Conservation (phyloP, 306 rosid genomes). For the Chamaecrista fasciculata region DNA sequence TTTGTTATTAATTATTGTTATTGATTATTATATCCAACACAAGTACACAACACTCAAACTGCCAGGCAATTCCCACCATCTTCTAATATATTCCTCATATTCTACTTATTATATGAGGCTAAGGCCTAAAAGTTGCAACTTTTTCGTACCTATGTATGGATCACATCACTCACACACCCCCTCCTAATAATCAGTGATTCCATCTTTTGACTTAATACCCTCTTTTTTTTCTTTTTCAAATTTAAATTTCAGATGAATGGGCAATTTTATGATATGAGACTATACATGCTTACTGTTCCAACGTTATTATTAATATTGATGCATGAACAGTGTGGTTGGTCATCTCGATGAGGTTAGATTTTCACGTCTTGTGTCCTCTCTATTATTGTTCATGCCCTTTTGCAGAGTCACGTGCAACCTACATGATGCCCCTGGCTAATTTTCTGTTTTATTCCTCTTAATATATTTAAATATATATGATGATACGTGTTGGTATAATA, state of each 20-base stretch:
- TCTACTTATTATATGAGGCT: too few relatives aligned
- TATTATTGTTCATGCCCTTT: too few relatives aligned
- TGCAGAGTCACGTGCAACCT: neutral
- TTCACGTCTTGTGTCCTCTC: too few relatives aligned
- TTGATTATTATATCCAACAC: too few relatives aligned
- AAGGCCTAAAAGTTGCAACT: neutral
- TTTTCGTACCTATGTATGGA: neutral
- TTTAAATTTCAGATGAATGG: neutral
- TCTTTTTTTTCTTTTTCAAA: neutral
- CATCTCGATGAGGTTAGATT: neutral
- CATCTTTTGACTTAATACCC: neutral
- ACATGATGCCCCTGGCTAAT: neutral
- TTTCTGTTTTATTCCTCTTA: neutral
- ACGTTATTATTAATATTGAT: neutral
- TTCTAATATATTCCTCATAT: neutral
- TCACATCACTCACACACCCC: too few relatives aligned
- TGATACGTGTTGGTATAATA: too few relatives aligned
- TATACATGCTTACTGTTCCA: neutral
- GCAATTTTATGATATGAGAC: neutral
- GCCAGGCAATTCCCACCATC: too few relatives aligned
- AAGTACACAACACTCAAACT: too few relatives aligned
- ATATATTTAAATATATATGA: neutral
- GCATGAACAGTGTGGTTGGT: neutral
- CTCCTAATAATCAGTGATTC: constrained; percentile 10
- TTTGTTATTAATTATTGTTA: too few relatives aligned